Percentiles rank a stretch among this genome's conserved stretches.
phyloP scores from a whole-genome alignment of 495 filamentous ascomycete species.

The Penicillium chermesinum region DNA sequence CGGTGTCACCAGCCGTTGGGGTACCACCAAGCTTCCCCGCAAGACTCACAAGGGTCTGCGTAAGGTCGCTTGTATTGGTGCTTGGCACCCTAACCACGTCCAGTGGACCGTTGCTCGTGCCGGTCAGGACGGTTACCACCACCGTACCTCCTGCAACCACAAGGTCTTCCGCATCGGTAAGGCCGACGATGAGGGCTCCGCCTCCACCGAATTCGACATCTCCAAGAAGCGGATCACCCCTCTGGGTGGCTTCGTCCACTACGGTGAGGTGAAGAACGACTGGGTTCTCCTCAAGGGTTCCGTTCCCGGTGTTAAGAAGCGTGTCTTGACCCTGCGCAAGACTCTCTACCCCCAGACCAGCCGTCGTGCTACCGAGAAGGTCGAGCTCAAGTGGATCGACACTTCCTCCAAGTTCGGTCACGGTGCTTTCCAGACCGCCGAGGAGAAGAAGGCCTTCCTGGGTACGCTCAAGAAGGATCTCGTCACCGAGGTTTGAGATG shows the following conservation, averaged over 20 bases:
- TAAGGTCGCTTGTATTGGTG: slow-evolving; percentile 99
- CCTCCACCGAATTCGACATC: slow-evolving; percentile 90
- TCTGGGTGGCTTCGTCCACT: slow-evolving; percentile 99
- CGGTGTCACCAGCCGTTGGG: slow-evolving; percentile 97
- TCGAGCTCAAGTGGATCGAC: slow-evolving; percentile 99
- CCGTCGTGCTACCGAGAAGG: slow-evolving; percentile 93
- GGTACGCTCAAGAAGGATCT: slow-evolving; percentile 99
- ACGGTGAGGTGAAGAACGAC: slow-evolving; percentile 99
- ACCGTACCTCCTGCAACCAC: slow-evolving; percentile 99
- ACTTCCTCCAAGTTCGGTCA: slow-evolving; percentile 99
- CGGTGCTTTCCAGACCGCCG: slow-evolving; percentile 96
- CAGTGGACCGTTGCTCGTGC: slow-evolving; percentile 99
- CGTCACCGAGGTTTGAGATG: slow-evolving; percentile 62
- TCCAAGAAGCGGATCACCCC: slow-evolving; percentile 99
- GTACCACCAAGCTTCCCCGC: slow-evolving; percentile 99
- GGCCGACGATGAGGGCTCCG: slow-evolving; percentile 80
- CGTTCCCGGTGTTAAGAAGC: slow-evolving; percentile 97
- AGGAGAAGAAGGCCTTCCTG: slow-evolving; percentile 96
- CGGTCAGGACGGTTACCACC: slow-evolving; percentile 99
- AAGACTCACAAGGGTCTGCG: slow-evolving; percentile 99
- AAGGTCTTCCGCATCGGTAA: slow-evolving; percentile 99
- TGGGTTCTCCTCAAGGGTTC: slow-evolving; percentile 98
- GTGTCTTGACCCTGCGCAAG: slow-evolving; percentile 98
- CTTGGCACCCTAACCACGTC: slow-evolving; percentile 99
- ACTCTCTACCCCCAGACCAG: slow-evolving; percentile 98